Evolutionary conservation across 2,329 filamentous ascomycete species (phyloP).

Genomic region (Pseudocercospora macadamiae): DNA sequence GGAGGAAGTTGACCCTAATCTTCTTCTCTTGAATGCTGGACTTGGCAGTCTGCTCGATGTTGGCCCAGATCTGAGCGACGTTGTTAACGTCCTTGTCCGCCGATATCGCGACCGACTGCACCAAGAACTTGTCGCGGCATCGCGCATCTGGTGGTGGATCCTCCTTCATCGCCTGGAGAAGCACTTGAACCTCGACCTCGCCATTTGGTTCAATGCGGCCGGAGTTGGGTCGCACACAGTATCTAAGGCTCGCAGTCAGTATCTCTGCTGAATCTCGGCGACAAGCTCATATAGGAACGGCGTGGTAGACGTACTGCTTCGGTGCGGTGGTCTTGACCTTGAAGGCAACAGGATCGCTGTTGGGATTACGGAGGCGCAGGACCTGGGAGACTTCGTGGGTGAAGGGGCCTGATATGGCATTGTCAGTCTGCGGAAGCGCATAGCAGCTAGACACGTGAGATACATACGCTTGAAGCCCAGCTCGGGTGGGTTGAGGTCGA

Average conservation of each 20-base stretch:
- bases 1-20: slow-evolving; percentile 86
- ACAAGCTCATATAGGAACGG: no score
- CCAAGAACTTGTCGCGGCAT: slow-evolving; percentile 97
- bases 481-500: slow-evolving; percentile 89
- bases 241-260: slow-evolving; percentile 58
- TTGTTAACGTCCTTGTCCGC: slow-evolving; percentile 82
- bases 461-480: slow-evolving; percentile 88
- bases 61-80: slow-evolving; percentile 77
- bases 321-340: slow-evolving; percentile 98
- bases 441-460: slow-evolving; percentile 6
- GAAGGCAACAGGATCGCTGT: slow-evolving; percentile 63
- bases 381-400: slow-evolving; percentile 66
- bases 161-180: slow-evolving; percentile 97
- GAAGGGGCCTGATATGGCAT: slow-evolving; percentile 58
- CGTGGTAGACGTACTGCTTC: slow-evolving; percentile 77
- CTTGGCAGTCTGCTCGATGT: slow-evolving; percentile 75
- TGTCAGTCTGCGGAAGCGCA: slow-evolving; percentile 19
- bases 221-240: slow-evolving; percentile 96
- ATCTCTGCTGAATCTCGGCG: no score
- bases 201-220: slow-evolving; percentile 90
- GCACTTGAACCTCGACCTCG: slow-evolving; percentile 93
- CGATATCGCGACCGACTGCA: slow-evolving; percentile 85
- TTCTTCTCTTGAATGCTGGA: slow-evolving; percentile 85
- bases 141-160: slow-evolving; percentile 84
- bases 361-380: slow-evolving; percentile 61